These are phyloP conservation scores for Komagataella mondaviorum DNA, from an alignment of 805 yeast genomes.

Conservation along the genomic window DNA sequence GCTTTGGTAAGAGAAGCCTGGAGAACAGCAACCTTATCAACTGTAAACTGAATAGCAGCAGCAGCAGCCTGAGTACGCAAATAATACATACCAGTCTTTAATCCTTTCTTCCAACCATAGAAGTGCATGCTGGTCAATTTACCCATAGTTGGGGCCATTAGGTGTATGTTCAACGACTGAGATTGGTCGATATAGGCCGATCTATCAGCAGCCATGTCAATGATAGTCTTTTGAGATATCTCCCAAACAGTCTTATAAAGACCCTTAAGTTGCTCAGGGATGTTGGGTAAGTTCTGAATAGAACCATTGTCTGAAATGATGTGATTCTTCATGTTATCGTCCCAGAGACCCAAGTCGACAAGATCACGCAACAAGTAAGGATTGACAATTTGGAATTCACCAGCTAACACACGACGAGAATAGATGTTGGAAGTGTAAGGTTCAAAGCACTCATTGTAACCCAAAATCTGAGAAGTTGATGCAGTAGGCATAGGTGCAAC, in stretches of 20 bases:
- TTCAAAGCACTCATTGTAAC: slow-evolving; percentile 50
- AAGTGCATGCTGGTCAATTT: slow-evolving; percentile 96
- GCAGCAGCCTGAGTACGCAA: slow-evolving; percentile 97
- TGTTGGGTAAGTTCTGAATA: slow-evolving; percentile 37
- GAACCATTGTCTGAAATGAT: slow-evolving; percentile 47
- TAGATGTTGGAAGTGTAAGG: slow-evolving; percentile 51
- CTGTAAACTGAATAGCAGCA: slow-evolving; percentile 91
- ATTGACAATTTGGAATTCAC: slow-evolving; percentile 52
- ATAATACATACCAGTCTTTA: slow-evolving; percentile 98
- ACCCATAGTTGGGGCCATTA: slow-evolving; percentile 93
- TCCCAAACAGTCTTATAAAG: slow-evolving; percentile 53
- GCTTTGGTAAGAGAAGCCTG: slow-evolving; percentile 16
- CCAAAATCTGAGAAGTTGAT: slow-evolving; percentile 51
- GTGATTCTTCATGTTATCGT: slow-evolving; percentile 40
- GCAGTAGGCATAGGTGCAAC: slow-evolving; percentile 61
- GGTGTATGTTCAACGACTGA: slow-evolving; percentile 85
- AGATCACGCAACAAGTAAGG: slow-evolving; percentile 44
- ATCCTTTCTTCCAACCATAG: slow-evolving; percentile 98
- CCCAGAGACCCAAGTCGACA: slow-evolving; percentile 46
- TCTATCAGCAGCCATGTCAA: slow-evolving; percentile 62
- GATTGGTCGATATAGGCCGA: slow-evolving; percentile 82
- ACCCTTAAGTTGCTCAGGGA: slow-evolving; percentile 40
- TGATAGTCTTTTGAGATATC: slow-evolving; percentile 41
- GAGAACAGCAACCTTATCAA: slow-evolving; percentile 34
- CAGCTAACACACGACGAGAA: slow-evolving; percentile 49